Conservation (phyloP, 768 basidiomycete species). For the Mycena alexandri region DNA sequence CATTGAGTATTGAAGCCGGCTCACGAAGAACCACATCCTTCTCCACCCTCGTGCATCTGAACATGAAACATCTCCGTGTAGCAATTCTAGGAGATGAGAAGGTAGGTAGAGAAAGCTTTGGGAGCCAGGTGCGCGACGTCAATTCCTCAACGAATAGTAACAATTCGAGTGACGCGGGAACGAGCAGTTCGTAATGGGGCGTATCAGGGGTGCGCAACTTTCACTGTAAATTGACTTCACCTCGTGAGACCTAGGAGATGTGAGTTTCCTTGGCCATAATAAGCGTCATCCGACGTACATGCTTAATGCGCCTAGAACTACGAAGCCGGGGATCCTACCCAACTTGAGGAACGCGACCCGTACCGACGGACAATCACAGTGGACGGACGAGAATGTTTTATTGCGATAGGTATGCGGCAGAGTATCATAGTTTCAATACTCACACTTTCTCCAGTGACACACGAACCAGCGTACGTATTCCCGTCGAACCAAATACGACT, state of each 20-base stretch:
- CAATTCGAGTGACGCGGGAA: not conserved
- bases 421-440: not conserved
- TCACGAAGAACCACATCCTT: too few relatives aligned
- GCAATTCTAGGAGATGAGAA: not conserved
- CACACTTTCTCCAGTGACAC: too few relatives aligned
- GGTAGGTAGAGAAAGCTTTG: conserved; percentile 6
- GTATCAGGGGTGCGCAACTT: not conserved
- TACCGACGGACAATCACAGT: not conserved
- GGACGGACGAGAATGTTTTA: not conserved
- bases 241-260: not conserved
- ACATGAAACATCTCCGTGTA: not conserved
- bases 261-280: not conserved
- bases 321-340: not conserved
- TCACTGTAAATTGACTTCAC: not conserved
- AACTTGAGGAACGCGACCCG: not conserved
- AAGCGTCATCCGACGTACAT: too few relatives aligned
- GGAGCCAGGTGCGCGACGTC: not conserved
- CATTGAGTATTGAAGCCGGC: too few relatives aligned
- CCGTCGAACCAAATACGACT: too few relatives aligned
- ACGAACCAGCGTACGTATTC: too few relatives aligned
- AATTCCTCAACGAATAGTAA: not conserved
- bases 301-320: too few relatives aligned
- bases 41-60: too few relatives aligned
- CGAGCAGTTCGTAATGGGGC: not conserved
- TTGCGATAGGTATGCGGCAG: not conserved